phyloP scores from a whole-genome alignment of 2,329 filamentous ascomycete genomes.

The Hypoxylon sp. region DNA sequence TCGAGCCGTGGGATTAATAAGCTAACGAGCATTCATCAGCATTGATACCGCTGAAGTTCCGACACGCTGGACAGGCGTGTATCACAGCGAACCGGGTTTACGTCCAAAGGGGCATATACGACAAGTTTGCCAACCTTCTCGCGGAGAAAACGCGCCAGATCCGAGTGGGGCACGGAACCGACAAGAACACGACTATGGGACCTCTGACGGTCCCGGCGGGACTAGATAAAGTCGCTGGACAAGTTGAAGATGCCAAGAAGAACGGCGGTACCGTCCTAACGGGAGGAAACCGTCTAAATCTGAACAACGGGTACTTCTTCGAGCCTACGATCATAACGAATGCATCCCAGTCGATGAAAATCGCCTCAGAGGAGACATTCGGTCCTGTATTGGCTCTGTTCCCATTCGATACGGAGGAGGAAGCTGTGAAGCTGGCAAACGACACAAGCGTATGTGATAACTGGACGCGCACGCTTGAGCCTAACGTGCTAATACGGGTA shows the following conservation, averaged over 20 bases:
- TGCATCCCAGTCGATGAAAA: conserved; percentile 64
- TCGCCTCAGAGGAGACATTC: conserved; percentile 69
- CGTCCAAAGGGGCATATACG: conserved; percentile 74
- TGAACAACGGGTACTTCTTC: conserved; percentile 72
- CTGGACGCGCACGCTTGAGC: background rate
- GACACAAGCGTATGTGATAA: conserved; percentile 60
- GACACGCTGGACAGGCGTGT: conserved; percentile 74
- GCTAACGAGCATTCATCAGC: conserved; percentile 31
- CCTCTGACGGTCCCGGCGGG: conserved; percentile 70
- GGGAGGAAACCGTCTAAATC: conserved; percentile 64
- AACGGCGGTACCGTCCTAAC: conserved; percentile 75
- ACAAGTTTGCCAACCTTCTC: conserved; percentile 70
- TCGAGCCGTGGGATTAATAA: background rate
- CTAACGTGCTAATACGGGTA: background rate
- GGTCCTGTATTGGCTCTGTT: conserved; percentile 70
- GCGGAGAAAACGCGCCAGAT: conserved; percentile 67
- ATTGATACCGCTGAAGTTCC: conserved; percentile 57
- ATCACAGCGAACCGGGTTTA: conserved; percentile 76
- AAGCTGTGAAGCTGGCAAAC: conserved; percentile 68
- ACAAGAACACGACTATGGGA: conserved; percentile 71
- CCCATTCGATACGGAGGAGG: conserved; percentile 70
- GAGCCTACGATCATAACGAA: conserved; percentile 69
- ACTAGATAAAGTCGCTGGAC: conserved; percentile 69
- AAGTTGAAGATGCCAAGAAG: conserved; percentile 75
- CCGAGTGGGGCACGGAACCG: conserved; percentile 73